Percentiles rank a stretch among this genome's conserved stretches.
Evolutionary conservation across 169 alveolate species (phyloP).

Genomic region (Plasmodium malariae): DNA sequence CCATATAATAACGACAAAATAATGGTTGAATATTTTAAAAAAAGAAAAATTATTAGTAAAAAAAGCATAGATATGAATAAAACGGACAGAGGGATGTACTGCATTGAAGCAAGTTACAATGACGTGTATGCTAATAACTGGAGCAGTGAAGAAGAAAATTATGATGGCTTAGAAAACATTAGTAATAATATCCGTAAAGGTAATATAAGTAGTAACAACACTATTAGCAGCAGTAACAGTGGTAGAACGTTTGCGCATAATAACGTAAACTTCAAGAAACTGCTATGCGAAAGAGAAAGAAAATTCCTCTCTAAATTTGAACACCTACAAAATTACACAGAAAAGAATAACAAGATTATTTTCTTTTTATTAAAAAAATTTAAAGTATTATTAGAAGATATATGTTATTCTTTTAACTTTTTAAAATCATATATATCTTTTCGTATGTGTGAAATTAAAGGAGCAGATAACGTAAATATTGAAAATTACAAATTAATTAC

Average conservation of each 20-base stretch:
- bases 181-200: no score
- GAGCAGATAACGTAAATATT: constrained; percentile 1
- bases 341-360: constrained; percentile 37
- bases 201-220: not conserved
- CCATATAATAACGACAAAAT: constrained; percentile 57
- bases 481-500: constrained; percentile 30
- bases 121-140: not conserved
- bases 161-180: no score
- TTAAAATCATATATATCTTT: constrained; percentile 49
- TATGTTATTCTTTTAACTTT: constrained; percentile 20
- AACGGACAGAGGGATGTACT: not conserved
- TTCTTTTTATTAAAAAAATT: constrained; percentile 32
- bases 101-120: constrained; percentile 26
- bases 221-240: not conserved
- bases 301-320: constrained; percentile 13
- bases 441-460: constrained; percentile 63
- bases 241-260: not conserved
- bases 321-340: constrained; percentile 18
- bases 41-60: constrained; percentile 5
- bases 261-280: not conserved
- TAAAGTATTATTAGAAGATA: constrained; percentile 25
- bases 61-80: not conserved
- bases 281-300: constrained; percentile 42
- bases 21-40: constrained; percentile 41
- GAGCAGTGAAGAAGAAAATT: constrained; percentile 14